phyloP scores from a whole-genome alignment of 225 moss, liverwort and hornwort species.

The Marchantia paleacea region DNA sequence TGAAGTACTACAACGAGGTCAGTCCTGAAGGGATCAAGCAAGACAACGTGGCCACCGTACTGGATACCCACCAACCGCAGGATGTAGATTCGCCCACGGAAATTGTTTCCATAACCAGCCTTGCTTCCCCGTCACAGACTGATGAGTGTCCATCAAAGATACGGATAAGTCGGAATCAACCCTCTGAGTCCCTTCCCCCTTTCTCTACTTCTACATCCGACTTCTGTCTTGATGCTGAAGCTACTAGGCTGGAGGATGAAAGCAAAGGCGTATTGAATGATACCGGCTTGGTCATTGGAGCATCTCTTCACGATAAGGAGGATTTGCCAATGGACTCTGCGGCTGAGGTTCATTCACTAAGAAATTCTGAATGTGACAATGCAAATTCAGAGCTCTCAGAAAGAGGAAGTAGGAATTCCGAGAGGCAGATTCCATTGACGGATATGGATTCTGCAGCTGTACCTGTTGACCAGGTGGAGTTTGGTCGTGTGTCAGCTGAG shows the following conservation, averaged over 20 bases:
- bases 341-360: background rate
- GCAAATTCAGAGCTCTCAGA: background rate
- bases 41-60: conserved; percentile 13
- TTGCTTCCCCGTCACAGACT: background rate
- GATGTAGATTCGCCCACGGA: conserved; percentile 1
- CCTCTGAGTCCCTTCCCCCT: background rate
- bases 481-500: background rate
- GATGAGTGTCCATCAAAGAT: background rate
- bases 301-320: background rate
- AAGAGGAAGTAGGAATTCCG: background rate
- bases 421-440: background rate
- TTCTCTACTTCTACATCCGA: background rate
- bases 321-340: background rate
- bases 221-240: background rate
- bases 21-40: conserved; percentile 12
- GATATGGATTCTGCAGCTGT: no score
- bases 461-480: background rate
- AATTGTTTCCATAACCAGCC: background rate
- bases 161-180: background rate
- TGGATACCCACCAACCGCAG: conserved; percentile 11
- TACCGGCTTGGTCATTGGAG: background rate
- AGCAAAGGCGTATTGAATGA: background rate
- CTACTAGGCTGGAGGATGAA: background rate
- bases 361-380: background rate
- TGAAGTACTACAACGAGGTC: conserved; percentile 4